Percentiles rank a stretch among this genome's conserved stretches.
phyloP scores from a whole-genome alignment of 1,284 basidiomycete genomes.

The Mycosarcoma mackinlayi region DNA sequence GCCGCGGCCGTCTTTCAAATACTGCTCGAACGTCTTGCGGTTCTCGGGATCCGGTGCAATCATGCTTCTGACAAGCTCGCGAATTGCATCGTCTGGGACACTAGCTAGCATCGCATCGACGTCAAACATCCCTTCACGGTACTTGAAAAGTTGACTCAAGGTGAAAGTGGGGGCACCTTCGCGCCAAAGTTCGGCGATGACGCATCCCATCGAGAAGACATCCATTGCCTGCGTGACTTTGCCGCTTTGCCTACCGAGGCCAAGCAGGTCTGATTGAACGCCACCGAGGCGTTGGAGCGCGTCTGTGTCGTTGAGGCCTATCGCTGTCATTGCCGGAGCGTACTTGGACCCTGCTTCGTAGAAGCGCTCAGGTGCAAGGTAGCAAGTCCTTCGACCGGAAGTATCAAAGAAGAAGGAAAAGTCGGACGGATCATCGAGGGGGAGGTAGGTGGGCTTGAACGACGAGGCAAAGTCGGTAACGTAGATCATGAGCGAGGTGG shows the following conservation, averaged over 20 bases:
- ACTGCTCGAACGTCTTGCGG: conserved; percentile 83
- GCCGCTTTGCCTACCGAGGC: conserved; percentile 74
- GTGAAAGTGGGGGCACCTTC: conserved; percentile 95
- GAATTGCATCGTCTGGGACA: conserved; percentile 83
- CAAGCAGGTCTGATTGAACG: conserved; percentile 51
- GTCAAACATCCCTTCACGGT: conserved; percentile 83
- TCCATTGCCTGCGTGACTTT: conserved; percentile 96
- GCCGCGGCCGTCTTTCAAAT: conserved; percentile 79
- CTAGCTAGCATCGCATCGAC: conserved; percentile 79
- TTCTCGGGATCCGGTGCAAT: conserved; percentile 80
- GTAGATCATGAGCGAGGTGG: conserved; percentile 94
- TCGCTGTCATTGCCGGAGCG: not conserved
- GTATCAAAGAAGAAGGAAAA: conserved; percentile 99
- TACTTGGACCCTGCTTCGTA: conserved; percentile 79
- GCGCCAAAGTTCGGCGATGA: conserved; percentile 93
- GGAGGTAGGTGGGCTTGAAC: conserved; percentile 95
- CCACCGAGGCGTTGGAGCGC: conserved; percentile 23
- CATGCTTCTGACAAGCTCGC: conserved; percentile 84
- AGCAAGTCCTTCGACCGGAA: conserved; percentile 90
- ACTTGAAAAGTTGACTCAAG: conserved; percentile 94
- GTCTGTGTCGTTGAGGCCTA: not conserved
- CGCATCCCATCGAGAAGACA: conserved; percentile 94
- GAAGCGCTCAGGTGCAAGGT: conserved; percentile 96
- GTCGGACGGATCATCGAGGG: conserved; percentile 95
- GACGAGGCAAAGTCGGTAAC: conserved; percentile 92